Conservation (phyloP, 352 stramenopile genomes). For the Phytophthora cactorum region DNA sequence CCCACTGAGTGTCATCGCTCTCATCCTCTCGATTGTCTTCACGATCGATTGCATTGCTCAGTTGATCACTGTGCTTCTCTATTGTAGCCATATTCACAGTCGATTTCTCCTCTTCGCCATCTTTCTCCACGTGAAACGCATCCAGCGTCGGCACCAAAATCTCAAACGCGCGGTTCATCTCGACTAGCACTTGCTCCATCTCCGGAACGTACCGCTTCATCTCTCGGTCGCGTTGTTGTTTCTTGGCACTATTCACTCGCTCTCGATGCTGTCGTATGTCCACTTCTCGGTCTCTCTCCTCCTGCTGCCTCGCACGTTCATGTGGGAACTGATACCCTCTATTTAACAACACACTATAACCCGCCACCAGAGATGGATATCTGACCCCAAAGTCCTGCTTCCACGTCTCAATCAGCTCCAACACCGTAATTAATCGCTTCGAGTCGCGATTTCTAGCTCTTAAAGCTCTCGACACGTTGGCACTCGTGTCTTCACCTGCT, state of each 20-base stretch:
- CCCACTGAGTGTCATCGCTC: conserved; percentile 34
- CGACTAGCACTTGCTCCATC: conserved; percentile 67
- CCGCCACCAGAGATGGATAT: conserved; percentile 66
- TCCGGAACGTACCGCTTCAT: conserved; percentile 60
- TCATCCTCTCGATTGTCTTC: not conserved
- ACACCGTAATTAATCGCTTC: conserved; percentile 33
- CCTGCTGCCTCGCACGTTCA: conserved; percentile 24
- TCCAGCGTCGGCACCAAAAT: conserved; percentile 80
- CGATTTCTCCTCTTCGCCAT: conserved; percentile 1
- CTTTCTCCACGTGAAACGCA: conserved; percentile 47
- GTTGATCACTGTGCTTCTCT: not conserved
- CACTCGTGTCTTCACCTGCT: conserved; percentile 45
- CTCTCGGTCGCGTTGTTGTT: conserved; percentile 44
- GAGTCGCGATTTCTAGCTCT: conserved; percentile 22
- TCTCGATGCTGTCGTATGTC: conserved; percentile 21
- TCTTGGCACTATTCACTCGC: conserved; percentile 34
- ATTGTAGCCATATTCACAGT: not conserved
- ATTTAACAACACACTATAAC: conserved; percentile 50
- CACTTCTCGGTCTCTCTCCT: conserved; percentile 24
- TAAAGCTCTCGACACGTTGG: conserved; percentile 36
- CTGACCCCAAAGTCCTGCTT: conserved; percentile 57
- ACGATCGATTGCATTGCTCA: not conserved
- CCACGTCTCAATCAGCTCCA: conserved; percentile 71
- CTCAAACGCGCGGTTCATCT: conserved; percentile 81
- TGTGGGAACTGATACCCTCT: conserved; percentile 64